Base-by-base conservation (phyloP, 2,329 filamentous ascomycete species). In the Neofusicoccum sp. region DNA sequence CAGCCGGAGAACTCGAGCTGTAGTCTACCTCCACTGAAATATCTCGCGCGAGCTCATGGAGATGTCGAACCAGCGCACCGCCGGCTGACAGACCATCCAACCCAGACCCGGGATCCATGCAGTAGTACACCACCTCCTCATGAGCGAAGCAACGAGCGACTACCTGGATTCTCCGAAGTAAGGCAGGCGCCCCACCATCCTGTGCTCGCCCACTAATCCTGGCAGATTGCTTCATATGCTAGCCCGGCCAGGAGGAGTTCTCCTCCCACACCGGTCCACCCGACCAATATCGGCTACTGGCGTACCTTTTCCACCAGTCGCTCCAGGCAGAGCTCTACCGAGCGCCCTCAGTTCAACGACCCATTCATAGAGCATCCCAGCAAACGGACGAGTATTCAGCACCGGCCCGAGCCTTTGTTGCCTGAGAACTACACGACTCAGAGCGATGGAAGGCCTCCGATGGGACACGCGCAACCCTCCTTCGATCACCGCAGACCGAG, bases 401-500 rank as follows among this genome's bases (percentile, higher is more conserved):
- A 71, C 40, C 69, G 74, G 16, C 70, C 72, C 26, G 14, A 16
- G 4, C 43, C 28, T 11, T 34, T 20, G 11, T 28, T 40, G 4
- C 11, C 16, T 1, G 57, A 49, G 20, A 43, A 34, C 9, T 60
- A 51, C 14, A 51, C 57, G n/a, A 34, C 36, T 6, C 44, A 28
- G 7, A n/a, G 6, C 20, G 34, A 33, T 9, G 34, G n/a, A 26
- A 51, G 36, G 24, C 45, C 36, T 7, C 11, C 16, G 12, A 8
- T 58, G 26, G 28, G 31, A 7, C 8, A 40, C 20, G 7, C 47
- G 14, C 33, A 28, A 41, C n/a, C 36, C n/a, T 31, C 57, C 11
- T 33, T 5, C 6, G 38, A 43, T 2, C 5, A 49, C 14, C 34
- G 45, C 16, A 41, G 36, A 16, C 26, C 34, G 3, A 43, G 26